These are phyloP conservation scores for Calonectria ilicicola DNA, from an alignment of 2,329 filamentous ascomycete genomes.

Conservation along the genomic window DNA sequence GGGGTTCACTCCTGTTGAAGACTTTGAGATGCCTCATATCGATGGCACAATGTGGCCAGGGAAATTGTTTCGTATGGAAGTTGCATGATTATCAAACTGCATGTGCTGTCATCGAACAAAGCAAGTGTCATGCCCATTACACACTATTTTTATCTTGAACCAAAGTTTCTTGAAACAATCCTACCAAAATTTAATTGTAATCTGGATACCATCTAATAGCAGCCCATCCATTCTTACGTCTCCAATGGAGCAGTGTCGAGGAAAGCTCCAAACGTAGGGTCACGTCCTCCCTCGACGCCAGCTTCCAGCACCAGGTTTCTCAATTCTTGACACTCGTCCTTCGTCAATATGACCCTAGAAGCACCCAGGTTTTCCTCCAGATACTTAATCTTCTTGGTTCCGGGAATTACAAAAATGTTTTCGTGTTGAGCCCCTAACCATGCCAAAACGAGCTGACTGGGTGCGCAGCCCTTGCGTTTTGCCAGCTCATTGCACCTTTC, in stretches of 20 bases:
- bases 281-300: constrained; percentile 42
- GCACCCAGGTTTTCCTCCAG: constrained; percentile 59
- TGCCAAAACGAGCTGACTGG: constrained; percentile 70
- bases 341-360: constrained; percentile 45
- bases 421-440: constrained; percentile 72
- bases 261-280: constrained; percentile 33
- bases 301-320: constrained; percentile 43
- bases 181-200: not conserved
- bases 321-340: constrained; percentile 51
- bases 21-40: constrained; percentile 17
- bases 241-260: constrained; percentile 32
- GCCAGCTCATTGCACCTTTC: constrained; percentile 48
- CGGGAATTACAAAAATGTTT: constrained; percentile 70
- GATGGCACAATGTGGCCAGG: constrained; percentile 25
- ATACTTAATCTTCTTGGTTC: constrained; percentile 60
- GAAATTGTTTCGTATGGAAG: constrained; percentile 32
- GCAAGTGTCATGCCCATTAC: constrained; percentile 10
- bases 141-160: constrained; percentile 12
- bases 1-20: constrained; percentile 29
- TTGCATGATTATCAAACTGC: constrained; percentile 23
- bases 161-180: not conserved
- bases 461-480: constrained; percentile 65
- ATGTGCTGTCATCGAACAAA: not conserved
- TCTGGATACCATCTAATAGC: not conserved
- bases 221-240: constrained; percentile 2